Conservation (phyloP, 805 yeast genomes). For the Starmerella etchellsii region DNA sequence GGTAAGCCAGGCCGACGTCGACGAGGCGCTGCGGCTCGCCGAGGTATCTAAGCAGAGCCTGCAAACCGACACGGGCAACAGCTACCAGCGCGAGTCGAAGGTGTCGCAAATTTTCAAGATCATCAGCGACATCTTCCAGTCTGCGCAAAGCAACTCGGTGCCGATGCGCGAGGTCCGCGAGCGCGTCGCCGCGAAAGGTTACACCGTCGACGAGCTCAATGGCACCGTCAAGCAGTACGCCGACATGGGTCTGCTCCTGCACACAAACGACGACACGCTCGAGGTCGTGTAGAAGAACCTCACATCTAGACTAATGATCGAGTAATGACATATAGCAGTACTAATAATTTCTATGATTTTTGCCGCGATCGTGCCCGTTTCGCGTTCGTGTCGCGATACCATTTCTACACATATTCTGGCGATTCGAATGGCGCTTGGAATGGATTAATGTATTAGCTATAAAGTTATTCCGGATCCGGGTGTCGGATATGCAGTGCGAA, state of each 20-base stretch:
- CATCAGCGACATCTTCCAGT: slow-evolving; percentile 38
- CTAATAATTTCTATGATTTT: too few species aligned
- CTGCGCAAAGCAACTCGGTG: slow-evolving; percentile 27
- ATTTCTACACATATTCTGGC: too few species aligned
- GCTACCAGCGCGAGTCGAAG: slow-evolving; percentile 36
- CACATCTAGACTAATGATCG: too few species aligned
- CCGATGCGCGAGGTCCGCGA: slow-evolving; percentile 43
- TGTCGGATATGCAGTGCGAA: too few species aligned
- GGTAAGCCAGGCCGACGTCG: slow-evolving; percentile 73
- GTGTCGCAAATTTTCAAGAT: slow-evolving; percentile 60
- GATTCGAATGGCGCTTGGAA: too few species aligned
- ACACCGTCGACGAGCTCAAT: slow-evolving; percentile 62
- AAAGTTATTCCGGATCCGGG: too few species aligned
- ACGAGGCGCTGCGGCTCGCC: slow-evolving; percentile 80
- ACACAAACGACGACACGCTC: slow-evolving; percentile 51
- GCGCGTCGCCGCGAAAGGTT: slow-evolving; percentile 66
- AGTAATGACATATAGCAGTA: too few species aligned
- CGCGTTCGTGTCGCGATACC: too few species aligned
- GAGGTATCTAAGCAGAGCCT: slow-evolving; percentile 81
- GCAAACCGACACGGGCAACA: slow-evolving; percentile 32
- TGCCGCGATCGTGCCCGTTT: too few species aligned
- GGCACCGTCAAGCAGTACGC: slow-evolving; percentile 67
- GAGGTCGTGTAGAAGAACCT: slow-evolving; percentile 15
- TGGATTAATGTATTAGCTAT: too few species aligned
- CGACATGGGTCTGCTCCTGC: slow-evolving; percentile 61